Percentiles rank a stretch among this genome's conserved stretches.
phyloP scores from a whole-genome alignment of 176 grass and related monocot genomes.

The Zea mays region Zm-B73-REFERENCE-NAM-5.0 NC_050096.1:207948501-207949000 shows the following conservation, averaged over 20 bases:
- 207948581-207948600: too few species aligned
- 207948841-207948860: not conserved
- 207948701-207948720: too few species aligned
- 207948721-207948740: slow-evolving; percentile 95
- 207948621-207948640: too few species aligned
- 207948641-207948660: too few species aligned
- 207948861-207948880: slow-evolving; percentile 16
- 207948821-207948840: not conserved
- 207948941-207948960: slow-evolving; percentile 89
- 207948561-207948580: too few species aligned
- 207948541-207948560: too few species aligned
- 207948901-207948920: slow-evolving; percentile 92
- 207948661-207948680: too few species aligned
- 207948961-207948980: slow-evolving; percentile 97
- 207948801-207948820: slow-evolving; percentile 76
- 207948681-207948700: too few species aligned
- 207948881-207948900: slow-evolving; percentile 84
- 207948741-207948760: slow-evolving; percentile 98
- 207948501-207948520: too few species aligned
- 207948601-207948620: too few species aligned
- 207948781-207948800: slow-evolving; percentile 97
- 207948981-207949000: slow-evolving; percentile 98
- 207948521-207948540: too few species aligned
- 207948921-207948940: slow-evolving; percentile 97
- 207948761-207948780: slow-evolving; percentile 92